Base-by-base conservation (phyloP, 208 protist species). In the Leishmania aethiopica region DNA sequence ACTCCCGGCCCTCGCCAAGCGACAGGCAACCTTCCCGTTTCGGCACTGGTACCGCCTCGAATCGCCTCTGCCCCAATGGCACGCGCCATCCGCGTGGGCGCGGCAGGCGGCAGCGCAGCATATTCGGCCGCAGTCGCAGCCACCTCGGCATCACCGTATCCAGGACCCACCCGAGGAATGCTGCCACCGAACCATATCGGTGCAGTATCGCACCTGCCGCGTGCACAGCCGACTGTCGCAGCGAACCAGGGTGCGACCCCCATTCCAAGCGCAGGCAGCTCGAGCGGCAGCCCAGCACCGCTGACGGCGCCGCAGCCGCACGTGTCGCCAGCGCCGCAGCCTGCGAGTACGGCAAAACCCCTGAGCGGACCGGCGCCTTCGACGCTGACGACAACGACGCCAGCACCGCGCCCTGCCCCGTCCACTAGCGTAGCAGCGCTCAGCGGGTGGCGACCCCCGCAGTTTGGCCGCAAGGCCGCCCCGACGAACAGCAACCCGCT, bases 401-500 rank as follows among this genome's bases (percentile, higher is more conserved):
- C 25, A 25, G 53, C 42, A 1, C 28, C 40, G n/a, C 60, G 62
- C n/a, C 47, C 60, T 40, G 40, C 13, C 0, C 8, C 35, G 11
- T 19, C 25, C 28, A 22, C 40, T n/a, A 32, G 55, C 40, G 40
- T 74, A 37, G 19, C 77, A 40, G 15, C 55, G 74, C 66, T 71
- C 55, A 81, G 62, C 42, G 78, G 75, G 35, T 86, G 82, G 82
- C 32, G 60, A 17, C 85, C 85, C 5, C 85, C 85, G 47, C 85
- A 86, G 81, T 83, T 84, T 28, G 80, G 77, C 15, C 78, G 84
- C 64, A 84, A 79, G 53, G 79, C 86, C 45, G 57, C 28, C 40
- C 78, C 77, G 47, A 75, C 79, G 40, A 83, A 79, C 78, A 69
- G 76, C 13, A 78, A 88, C 60, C 93, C 95, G 17, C 70, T 96